Evolutionary conservation across 768 basidiomycete species (phyloP), one percentile per base, ranked within the genome.

Genomic region (Boletus tomentosulus): DNA sequence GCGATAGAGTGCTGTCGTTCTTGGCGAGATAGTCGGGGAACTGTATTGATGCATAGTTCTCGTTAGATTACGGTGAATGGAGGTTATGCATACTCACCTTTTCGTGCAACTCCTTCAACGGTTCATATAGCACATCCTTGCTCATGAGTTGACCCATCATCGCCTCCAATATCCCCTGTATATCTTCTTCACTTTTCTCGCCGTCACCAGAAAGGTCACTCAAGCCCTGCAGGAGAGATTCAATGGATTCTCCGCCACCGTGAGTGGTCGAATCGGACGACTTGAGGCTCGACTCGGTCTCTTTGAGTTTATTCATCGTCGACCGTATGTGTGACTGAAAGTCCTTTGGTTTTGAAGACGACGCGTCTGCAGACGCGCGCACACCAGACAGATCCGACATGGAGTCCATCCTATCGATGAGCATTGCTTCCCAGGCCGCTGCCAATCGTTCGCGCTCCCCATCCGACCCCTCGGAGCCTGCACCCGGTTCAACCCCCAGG

Each of bases 21-120:
- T 82, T 75, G 6, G 69, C 65, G 46, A 95, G 79, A 71, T 92
- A 96, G 11, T 64, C 71, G 1, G 92, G 92, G 76, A 91, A 92
- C 90, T 92, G 50, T 37, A 22, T 45, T 12, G 38, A 3, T 37
- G 19, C 6, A 43, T 22, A 15, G 15, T 37, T 37, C 35, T 41
- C 42, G 31, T 55, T 34, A 53, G 24, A 42, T 15, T 3, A 15
- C 10, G 7, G 25, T 6, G 22, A 45, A 51, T 3, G 12, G 3
- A 28, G 19, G 3, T n/a, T 1, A 5, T 5, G 22, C 10, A 41
- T 5, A 25, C 65, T 46, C 46, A 46, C 65, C 59, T 67, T 69
- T 8, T 70, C 63, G 45, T 66, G 15, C 47, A 96, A 70, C 64
- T 96, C 92, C 60, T 88, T 89, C 53, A 95, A 65, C 0, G 93